Conservation (phyloP, 805 yeast genomes). For the Candida sithepensis region DNA sequence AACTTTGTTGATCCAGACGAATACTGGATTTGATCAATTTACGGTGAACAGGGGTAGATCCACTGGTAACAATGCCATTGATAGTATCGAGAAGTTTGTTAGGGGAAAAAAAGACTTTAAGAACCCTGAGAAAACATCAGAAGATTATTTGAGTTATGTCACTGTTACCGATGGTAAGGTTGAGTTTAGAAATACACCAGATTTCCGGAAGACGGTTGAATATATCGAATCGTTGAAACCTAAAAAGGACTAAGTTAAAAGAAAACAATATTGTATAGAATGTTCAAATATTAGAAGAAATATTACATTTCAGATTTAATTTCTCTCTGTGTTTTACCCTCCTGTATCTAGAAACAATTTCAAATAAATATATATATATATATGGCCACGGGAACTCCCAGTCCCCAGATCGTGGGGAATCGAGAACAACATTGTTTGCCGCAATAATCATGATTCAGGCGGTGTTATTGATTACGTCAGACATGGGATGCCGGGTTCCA, state of each 20-base stretch:
- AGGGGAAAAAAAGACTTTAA: constrained; percentile 16
- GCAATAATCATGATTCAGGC: background rate
- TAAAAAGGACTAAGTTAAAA: constrained; percentile 2
- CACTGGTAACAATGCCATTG: constrained; percentile 4
- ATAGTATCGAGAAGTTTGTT: constrained; percentile 22
- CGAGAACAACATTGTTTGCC: background rate
- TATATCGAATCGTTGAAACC: constrained; percentile 25
- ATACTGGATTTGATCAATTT: constrained; percentile 28
- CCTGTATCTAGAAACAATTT: too few relatives aligned
- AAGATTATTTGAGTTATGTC: constrained; percentile 48
- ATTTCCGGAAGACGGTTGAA: constrained; percentile 36
- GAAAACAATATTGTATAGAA: background rate
- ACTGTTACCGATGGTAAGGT: constrained; percentile 41
- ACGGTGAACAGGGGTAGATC: constrained; percentile 4
- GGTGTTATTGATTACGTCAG: background rate
- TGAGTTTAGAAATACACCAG: constrained; percentile 41
- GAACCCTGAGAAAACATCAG: constrained; percentile 24
- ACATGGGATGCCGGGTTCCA: background rate
- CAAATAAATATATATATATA: too few relatives aligned
- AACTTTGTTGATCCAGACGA: constrained; percentile 45
- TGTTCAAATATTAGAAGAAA: background rate
- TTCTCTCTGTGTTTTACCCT: too few relatives aligned
- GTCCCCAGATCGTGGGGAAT: too few relatives aligned
- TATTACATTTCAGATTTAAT: too few relatives aligned
- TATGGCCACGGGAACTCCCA: too few relatives aligned